A percentile compares a stretch with the other conserved stretches of the same genome.
These are phyloP conservation scores for Kickxella alabastrina DNA, from an alignment of 192 early-diverging fungal genomes.

Conservation along the genomic window DNA sequence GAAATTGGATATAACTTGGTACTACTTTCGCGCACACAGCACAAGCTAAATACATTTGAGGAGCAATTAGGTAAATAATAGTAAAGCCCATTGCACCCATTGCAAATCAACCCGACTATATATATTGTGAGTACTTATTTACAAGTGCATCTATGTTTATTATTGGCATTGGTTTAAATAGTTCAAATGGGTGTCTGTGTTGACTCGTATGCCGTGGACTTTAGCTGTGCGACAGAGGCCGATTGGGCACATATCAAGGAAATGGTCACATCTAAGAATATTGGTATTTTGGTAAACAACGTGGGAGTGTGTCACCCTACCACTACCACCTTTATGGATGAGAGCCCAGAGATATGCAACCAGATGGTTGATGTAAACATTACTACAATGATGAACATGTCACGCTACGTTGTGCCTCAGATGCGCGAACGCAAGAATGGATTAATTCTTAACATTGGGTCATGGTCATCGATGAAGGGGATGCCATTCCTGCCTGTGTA, in stretches of 20 bases:
- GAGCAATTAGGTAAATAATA: conserved; percentile 55
- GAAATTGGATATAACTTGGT: conserved; percentile 77
- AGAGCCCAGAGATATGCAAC: conserved; percentile 60
- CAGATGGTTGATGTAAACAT: conserved; percentile 86
- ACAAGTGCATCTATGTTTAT: not conserved
- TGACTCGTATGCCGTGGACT: conserved; percentile 39
- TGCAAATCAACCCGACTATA: no score
- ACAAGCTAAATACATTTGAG: conserved; percentile 71
- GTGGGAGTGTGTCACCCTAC: conserved; percentile 86
- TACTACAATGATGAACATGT: conserved; percentile 73
- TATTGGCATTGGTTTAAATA: not conserved
- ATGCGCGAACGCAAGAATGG: conserved; percentile 73
- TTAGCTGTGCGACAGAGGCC: conserved; percentile 18
- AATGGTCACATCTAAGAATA: conserved; percentile 28
- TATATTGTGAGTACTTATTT: no score
- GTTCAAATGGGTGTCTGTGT: conserved; percentile 29
- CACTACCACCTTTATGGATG: conserved; percentile 79
- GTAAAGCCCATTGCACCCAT: no score
- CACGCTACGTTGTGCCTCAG: conserved; percentile 71
- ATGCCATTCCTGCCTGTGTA: conserved; percentile 86
- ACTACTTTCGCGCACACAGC: conserved; percentile 74
- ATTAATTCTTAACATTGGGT: conserved; percentile 89
- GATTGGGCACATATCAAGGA: conserved; percentile 26
- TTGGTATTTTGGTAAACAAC: conserved; percentile 79
- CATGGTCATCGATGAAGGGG: conserved; percentile 79